Conservation (phyloP, 169 alveolate genomes). For the Theileria parva region DNA sequence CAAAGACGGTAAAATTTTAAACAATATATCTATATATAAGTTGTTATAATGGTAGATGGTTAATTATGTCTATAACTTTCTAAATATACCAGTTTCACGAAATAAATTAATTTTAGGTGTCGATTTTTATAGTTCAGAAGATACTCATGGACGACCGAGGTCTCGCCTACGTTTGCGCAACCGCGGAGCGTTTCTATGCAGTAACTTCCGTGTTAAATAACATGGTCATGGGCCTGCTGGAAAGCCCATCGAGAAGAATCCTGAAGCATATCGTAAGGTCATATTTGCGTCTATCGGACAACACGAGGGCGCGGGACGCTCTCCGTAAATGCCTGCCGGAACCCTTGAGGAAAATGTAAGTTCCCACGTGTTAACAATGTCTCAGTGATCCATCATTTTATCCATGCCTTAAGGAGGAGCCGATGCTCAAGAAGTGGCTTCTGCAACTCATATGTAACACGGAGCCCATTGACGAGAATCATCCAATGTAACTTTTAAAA, state of each 20-base stretch:
- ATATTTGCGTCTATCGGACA: constrained; percentile 95
- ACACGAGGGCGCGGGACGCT: constrained; percentile 89
- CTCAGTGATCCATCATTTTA: constrained; percentile 73
- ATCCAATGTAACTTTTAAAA: constrained; percentile 1
- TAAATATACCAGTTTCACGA: background rate
- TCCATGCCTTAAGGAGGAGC: constrained; percentile 80
- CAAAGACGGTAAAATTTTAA: constrained; percentile 85
- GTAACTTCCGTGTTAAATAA: constrained; percentile 92
- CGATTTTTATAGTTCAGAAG: constrained; percentile 98
- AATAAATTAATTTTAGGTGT: constrained; percentile 73
- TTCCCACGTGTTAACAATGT: background rate
- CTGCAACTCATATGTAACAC: constrained; percentile 73
- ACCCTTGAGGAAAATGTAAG: constrained; percentile 68
- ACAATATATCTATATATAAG: background rate
- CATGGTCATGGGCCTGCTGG: constrained; percentile 88
- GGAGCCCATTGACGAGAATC: constrained; percentile 51
- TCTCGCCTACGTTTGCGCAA: constrained; percentile 92
- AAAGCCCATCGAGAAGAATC: constrained; percentile 91
- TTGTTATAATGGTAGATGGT: background rate
- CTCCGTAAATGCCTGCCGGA: constrained; percentile 82
- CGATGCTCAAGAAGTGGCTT: constrained; percentile 77
- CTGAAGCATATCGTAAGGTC: constrained; percentile 95
- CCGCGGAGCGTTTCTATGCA: constrained; percentile 97
- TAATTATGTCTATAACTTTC: too few species aligned
- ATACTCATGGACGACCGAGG: constrained; percentile 96